Evolutionary conservation across 1,284 basidiomycete species (phyloP).

Genomic region (Moniliophthora roreri): DNA sequence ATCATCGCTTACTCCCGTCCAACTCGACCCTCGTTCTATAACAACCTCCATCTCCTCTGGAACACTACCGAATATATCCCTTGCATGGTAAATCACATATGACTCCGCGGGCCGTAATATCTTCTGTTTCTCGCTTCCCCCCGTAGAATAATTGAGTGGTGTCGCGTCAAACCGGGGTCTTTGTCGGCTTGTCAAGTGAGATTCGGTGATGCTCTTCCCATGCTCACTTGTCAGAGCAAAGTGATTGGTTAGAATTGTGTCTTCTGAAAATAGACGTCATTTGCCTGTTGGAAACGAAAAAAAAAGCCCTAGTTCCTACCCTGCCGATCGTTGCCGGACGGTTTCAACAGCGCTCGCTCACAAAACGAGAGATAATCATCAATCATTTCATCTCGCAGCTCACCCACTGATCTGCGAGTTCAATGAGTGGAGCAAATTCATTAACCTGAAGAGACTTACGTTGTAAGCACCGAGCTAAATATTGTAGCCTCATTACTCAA

Average conservation of each 20-base stretch:
- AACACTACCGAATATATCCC: conserved; percentile 59
- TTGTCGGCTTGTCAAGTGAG: not conserved
- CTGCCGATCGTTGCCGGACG: conserved; percentile 24
- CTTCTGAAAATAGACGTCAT: conserved; percentile 19
- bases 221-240: conserved; percentile 36
- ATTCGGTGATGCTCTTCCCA: not conserved
- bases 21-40: conserved; percentile 45
- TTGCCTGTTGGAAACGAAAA: conserved; percentile 8
- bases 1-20: conserved; percentile 51
- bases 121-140: not conserved
- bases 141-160: conserved; percentile 4
- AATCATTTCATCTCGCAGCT: conserved; percentile 51
- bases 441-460: conserved; percentile 27
- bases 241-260: conserved; percentile 35
- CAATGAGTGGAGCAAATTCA: conserved; percentile 23
- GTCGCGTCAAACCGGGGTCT: not conserved
- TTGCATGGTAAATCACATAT: conserved; percentile 59
- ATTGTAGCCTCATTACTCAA: conserved; percentile 26
- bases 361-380: conserved; percentile 73
- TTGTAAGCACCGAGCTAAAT: conserved; percentile 33
- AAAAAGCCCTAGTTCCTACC: conserved; percentile 17
- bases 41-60: conserved; percentile 49
- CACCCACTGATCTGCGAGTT: conserved; percentile 49
- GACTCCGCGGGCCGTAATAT: conserved; percentile 47
- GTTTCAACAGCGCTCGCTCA: conserved; percentile 50